These are phyloP conservation scores for Crithidia acanthocephali DNA, from an alignment of 208 protist species.

Conservation along the genomic window DNA sequence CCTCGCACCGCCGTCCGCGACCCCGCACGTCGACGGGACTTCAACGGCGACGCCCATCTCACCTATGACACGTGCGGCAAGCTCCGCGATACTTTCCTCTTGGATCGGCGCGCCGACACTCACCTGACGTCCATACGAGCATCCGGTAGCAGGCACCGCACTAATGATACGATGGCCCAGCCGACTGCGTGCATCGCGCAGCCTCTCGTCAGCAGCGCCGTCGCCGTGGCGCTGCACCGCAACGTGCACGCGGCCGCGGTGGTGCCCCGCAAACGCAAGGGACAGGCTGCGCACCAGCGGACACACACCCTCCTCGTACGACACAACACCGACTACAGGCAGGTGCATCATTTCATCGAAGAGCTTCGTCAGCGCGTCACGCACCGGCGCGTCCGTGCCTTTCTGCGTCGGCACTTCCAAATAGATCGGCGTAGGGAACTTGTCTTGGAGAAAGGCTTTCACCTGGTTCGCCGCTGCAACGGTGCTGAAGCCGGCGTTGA, in stretches of 20 bases:
- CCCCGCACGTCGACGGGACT: slow-evolving; percentile 25
- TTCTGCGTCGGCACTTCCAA: not conserved
- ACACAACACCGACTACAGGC: slow-evolving; percentile 46
- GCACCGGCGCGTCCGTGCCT: not conserved
- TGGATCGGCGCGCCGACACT: slow-evolving; percentile 4
- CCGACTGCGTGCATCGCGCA: slow-evolving; percentile 15
- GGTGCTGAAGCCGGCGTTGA: slow-evolving; percentile 29
- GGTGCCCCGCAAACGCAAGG: slow-evolving; percentile 45
- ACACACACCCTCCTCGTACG: slow-evolving; percentile 48
- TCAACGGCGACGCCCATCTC: slow-evolving; percentile 3
- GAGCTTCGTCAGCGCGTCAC: not conserved
- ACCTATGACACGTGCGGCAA: slow-evolving; percentile 12
- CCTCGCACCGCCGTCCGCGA: not conserved
- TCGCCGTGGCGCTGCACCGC: slow-evolving; percentile 17
- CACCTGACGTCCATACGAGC: slow-evolving; percentile 21
- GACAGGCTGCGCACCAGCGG: slow-evolving; percentile 54
- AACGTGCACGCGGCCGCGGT: slow-evolving; percentile 36
- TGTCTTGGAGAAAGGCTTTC: slow-evolving; percentile 12
- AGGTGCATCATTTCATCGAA: slow-evolving; percentile 51
- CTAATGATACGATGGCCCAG: slow-evolving; percentile 33
- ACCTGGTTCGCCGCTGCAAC: slow-evolving; percentile 16
- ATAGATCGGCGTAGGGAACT: slow-evolving; percentile 20
- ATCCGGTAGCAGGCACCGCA: slow-evolving; percentile 33
- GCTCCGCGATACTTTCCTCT: slow-evolving; percentile 8
- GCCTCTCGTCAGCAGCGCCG: slow-evolving; percentile 16